These are phyloP conservation scores for Lichtheimia hyalospora DNA, from an alignment of 371 early-diverging fungal species.

Conservation along the genomic window DNA sequence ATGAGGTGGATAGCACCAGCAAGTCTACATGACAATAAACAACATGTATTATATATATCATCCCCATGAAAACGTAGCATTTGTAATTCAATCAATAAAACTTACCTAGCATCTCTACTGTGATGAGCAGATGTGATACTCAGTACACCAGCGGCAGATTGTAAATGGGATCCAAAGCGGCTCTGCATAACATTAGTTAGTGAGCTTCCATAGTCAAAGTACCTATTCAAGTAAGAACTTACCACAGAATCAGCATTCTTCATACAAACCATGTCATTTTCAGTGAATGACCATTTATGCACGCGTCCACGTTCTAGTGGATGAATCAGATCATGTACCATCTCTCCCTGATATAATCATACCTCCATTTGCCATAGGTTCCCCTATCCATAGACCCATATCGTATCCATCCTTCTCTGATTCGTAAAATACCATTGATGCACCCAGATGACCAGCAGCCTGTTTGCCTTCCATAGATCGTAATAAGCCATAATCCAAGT, in stretches of 20 bases:
- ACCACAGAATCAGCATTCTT: conserved; percentile 21
- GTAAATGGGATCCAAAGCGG: conserved; percentile 42
- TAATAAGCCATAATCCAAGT: conserved; percentile 19
- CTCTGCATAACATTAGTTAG: conserved; percentile 17
- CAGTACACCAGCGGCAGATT: conserved; percentile 16
- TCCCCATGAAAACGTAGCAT: neutral
- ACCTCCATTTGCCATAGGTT: conserved; percentile 50
- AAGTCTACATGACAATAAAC: conserved; percentile 11
- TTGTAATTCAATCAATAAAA: neutral
- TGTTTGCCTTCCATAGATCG: conserved; percentile 26
- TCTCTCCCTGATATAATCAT: neutral
- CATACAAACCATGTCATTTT: conserved; percentile 19
- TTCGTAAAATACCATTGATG: conserved; percentile 26
- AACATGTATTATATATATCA: too few species aligned
- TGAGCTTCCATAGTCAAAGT: neutral
- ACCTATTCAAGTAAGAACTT: neutral
- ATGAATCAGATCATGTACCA: neutral
- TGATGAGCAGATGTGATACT: conserved; percentile 39
- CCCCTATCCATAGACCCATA: conserved; percentile 42
- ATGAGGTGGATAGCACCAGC: conserved; percentile 29
- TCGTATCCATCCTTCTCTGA: neutral
- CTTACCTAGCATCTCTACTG: conserved; percentile 32
- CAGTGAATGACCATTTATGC: conserved; percentile 22
- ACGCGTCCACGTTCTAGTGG: conserved; percentile 37
- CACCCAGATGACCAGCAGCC: conserved; percentile 46